Evolutionary conservation across 108 stramenopile genomes (phyloP).

Genomic region (Nitzschia sp.): DNA sequence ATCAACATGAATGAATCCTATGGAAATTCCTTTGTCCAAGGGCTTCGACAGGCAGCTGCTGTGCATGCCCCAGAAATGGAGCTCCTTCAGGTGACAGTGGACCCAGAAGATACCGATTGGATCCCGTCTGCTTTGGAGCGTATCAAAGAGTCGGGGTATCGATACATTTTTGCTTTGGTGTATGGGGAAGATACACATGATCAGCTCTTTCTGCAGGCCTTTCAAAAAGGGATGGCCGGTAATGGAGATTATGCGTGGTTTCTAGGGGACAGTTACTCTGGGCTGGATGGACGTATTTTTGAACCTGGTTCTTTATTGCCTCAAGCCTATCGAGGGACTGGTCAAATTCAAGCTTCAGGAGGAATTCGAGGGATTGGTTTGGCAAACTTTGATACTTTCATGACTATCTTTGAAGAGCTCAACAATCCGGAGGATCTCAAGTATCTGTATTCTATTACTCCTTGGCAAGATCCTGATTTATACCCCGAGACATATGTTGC

Average conservation of each 20-base stretch:
- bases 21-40: slow-evolving; percentile 50
- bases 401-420: background rate
- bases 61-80: slow-evolving; percentile 37
- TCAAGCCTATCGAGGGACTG: slow-evolving; percentile 47
- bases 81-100: slow-evolving; percentile 13
- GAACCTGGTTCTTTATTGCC: slow-evolving; percentile 31
- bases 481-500: background rate
- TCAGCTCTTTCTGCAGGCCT: slow-evolving; percentile 40
- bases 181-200: slow-evolving; percentile 24
- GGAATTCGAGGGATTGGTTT: slow-evolving; percentile 12
- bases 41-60: slow-evolving; percentile 30
- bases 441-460: slow-evolving; percentile 22
- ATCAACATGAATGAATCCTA: slow-evolving; percentile 52
- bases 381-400: slow-evolving; percentile 7
- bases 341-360: slow-evolving; percentile 18
- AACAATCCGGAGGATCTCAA: slow-evolving; percentile 25
- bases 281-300: slow-evolving; percentile 28
- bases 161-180: slow-evolving; percentile 18
- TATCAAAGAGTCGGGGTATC: slow-evolving; percentile 13
- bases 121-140: slow-evolving; percentile 8
- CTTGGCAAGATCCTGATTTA: slow-evolving; percentile 7
- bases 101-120: background rate
- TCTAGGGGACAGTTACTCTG: slow-evolving; percentile 37
- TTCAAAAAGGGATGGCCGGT: slow-evolving; percentile 18
- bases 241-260: slow-evolving; percentile 46